Conservation (phyloP, 2,329 filamentous ascomycete genomes). For the Tolypocladium endophyticum region DNA sequence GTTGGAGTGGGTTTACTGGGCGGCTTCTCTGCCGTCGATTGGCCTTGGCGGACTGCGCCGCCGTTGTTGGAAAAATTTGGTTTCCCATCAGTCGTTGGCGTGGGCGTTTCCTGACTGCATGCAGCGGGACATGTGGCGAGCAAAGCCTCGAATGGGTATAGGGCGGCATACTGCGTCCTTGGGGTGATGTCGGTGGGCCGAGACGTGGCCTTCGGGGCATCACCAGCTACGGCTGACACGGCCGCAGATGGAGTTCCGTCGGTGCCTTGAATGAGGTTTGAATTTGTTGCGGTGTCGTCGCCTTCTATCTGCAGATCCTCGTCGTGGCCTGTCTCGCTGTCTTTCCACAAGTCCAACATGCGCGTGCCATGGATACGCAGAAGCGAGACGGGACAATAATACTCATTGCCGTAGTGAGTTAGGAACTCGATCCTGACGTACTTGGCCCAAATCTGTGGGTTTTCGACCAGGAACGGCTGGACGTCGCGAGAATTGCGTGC, state of each 20-base stretch:
- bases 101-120: background rate
- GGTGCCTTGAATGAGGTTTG: background rate
- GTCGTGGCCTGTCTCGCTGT: conserved; percentile 60
- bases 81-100: background rate
- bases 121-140: background rate
- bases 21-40: background rate
- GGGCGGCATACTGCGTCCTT: background rate
- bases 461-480: conserved; percentile 87
- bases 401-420: conserved; percentile 91
- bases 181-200: background rate
- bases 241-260: background rate
- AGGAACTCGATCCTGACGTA: conserved; percentile 89
- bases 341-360: conserved; percentile 87
- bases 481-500: conserved; percentile 88
- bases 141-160: background rate
- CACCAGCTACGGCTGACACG: background rate
- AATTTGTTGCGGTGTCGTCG: conserved; percentile 7
- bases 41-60: background rate
- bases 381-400: conserved; percentile 87
- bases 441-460: conserved; percentile 90
- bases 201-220: background rate
- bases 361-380: conserved; percentile 90
- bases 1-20: background rate
- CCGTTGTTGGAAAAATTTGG: background rate
- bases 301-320: conserved; percentile 40